Evolutionary conservation across 345 rosid genomes (phyloP).

Genomic region (Kernera saxatilis): DNA sequence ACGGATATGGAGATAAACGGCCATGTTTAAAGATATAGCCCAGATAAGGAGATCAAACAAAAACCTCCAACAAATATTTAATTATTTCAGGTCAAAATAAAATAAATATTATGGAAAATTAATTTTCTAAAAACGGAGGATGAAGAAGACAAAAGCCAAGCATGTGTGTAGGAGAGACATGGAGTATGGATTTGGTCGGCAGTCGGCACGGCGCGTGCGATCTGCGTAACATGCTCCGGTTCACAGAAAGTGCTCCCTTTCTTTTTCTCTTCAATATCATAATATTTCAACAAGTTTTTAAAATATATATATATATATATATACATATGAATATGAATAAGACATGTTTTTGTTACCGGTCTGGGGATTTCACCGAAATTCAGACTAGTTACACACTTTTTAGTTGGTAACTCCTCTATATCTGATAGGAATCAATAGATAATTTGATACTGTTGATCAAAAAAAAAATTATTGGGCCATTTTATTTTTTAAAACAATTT

Average conservation of each 20-base stretch:
- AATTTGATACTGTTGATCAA: not conserved
- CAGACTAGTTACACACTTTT: not conserved
- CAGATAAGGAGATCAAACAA: conserved; percentile 5
- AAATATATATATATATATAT: not conserved
- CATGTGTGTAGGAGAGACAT: conserved; percentile 29
- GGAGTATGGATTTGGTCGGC: conserved; percentile 31
- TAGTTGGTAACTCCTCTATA: not conserved
- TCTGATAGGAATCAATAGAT: not conserved
- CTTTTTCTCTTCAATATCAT: not conserved
- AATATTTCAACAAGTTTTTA: not conserved
- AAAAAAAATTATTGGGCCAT: not conserved
- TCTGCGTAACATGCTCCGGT: conserved; percentile 27
- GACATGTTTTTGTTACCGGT: not conserved
- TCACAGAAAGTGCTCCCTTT: conserved; percentile 25
- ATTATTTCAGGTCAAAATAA: not conserved
- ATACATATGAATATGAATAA: no score
- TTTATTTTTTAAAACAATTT: not conserved
- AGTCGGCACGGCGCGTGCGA: conserved; percentile 30
- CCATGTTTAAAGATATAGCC: conserved; percentile 15
- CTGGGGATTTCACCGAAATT: not conserved
- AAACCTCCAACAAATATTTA: not conserved
- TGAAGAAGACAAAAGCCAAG: conserved; percentile 23
- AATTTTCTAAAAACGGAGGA: not conserved
- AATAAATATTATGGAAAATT: not conserved
- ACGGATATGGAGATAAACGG: conserved; percentile 4